Base-by-base conservation (phyloP, 768 basidiomycete species). In the Xerocomellus chrysenteron region DNA sequence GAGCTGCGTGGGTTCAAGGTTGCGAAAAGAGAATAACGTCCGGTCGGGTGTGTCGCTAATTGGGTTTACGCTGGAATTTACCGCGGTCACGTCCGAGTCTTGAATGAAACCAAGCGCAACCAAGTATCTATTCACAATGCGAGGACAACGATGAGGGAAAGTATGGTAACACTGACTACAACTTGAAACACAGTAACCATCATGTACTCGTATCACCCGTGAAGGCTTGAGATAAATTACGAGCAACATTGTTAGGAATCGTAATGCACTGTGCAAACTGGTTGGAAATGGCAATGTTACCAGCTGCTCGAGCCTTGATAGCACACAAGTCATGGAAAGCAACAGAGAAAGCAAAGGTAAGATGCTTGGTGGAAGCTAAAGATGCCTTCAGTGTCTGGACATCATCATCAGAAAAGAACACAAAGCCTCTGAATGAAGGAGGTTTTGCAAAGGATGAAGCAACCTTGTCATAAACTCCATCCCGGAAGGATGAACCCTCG, bases 281-380 rank as follows among this genome's bases (percentile, higher is more conserved):
- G 13, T 59, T 44, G 1, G 61, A 55, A 17, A 74, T 53, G 10
- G 67, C 28, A 6, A 64, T 26, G 9, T 54, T 50, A 36, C 74
- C 58, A 24, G 67, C 59, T 8, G 77, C 72, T 5, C 65, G 63
- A 0, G 83, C 83, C 66, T 88, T 88, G 72, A 88, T 81, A 5
- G 43, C 48, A 58, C 83, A 85, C 1, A 88, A 60, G 1, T 75
- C 73, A 16, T 58, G 62, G 59, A 83, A 87, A 0, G 86, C 85
- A 33, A 87, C 77, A 0, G 61, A 59, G 62, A 85, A 85, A 0
- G 71, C 85, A 52, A 88, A 86, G 0, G 10, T 52, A 9, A 59
- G 32, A 1, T 58, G 58, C n/a, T 60, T 50, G 0, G 5, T 35
- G 52, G 81, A 82, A 0, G 87, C 86, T 40, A 75, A 83, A 0